Conservation (phyloP, 371 early-diverging fungal species). For the Amoeboaphelidium protococcarum region DNA sequence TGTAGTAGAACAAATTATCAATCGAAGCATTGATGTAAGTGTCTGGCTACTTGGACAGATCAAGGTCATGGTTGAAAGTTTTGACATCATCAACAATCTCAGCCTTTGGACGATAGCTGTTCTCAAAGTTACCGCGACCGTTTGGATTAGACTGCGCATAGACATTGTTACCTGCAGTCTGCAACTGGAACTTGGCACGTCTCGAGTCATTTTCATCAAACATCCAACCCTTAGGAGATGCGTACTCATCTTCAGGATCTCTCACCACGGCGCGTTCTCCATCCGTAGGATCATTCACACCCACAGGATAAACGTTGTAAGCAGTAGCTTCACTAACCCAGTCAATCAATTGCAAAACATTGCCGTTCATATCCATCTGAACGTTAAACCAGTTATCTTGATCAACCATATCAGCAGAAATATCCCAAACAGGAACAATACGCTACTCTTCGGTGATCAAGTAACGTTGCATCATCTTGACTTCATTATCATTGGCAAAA, state of each 20-base stretch:
- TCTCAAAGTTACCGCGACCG: conserved; percentile 8
- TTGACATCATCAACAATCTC: background rate
- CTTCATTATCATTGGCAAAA: background rate
- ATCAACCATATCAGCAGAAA: background rate
- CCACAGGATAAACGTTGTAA: conserved; percentile 1
- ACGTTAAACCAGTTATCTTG: background rate
- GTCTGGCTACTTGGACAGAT: background rate
- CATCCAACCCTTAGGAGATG: conserved; percentile 17
- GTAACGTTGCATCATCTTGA: background rate
- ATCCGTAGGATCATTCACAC: background rate
- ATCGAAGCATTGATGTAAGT: conserved; percentile 5
- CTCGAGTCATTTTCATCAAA: conserved; percentile 7
- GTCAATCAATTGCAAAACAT: background rate
- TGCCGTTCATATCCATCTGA: background rate
- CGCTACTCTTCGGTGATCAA: background rate
- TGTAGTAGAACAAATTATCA: conserved; percentile 11
- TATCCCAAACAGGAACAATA: background rate
- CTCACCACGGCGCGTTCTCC: background rate
- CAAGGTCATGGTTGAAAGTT: background rate
- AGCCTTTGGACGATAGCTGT: background rate
- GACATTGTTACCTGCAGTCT: conserved; percentile 14
- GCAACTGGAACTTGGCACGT: conserved; percentile 16
- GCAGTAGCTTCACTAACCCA: background rate
- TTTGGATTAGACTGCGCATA: conserved; percentile 7
- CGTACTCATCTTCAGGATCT: background rate